Conservation (phyloP, 148 eudicot genomes). For the Polygonum aviculare region DNA sequence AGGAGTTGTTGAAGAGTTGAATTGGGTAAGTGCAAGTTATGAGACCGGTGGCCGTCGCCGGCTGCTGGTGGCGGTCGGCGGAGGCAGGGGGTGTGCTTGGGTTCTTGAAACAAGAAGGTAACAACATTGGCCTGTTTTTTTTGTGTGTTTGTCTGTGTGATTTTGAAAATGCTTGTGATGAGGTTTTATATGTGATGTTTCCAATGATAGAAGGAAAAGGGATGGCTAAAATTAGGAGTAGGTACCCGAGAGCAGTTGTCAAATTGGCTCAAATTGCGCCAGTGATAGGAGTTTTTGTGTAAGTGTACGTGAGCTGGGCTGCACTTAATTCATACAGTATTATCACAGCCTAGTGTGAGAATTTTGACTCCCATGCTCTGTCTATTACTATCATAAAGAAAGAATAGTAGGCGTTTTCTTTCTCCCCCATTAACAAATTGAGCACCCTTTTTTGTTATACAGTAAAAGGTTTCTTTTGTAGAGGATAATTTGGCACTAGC, state of each 20-base stretch:
- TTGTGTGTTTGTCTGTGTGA: too few relatives aligned
- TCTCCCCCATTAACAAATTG: too few relatives aligned
- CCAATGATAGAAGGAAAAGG: neutral
- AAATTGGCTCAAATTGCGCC: slow-evolving; percentile 8
- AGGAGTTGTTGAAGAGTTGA: slow-evolving; percentile 25
- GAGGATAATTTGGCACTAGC: too few relatives aligned
- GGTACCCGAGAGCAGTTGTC: neutral
- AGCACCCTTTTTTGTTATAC: too few relatives aligned
- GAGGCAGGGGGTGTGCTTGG: slow-evolving; percentile 15
- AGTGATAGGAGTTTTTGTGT: neutral
- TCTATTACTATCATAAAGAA: too few relatives aligned
- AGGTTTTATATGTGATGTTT: too few relatives aligned
- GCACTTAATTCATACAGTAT: neutral
- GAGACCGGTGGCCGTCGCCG: slow-evolving; percentile 20
- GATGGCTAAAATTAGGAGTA: neutral
- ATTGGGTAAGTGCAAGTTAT: slow-evolving; percentile 47
- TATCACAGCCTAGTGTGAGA: neutral
- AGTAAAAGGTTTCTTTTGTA: too few relatives aligned
- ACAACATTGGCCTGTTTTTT: slow-evolving; percentile 15
- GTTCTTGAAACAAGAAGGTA: slow-evolving; percentile 47
- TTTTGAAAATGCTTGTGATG: too few relatives aligned
- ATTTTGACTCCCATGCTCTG: neutral
- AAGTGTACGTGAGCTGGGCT: slow-evolving; percentile 1
- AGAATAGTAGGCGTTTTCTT: too few relatives aligned
- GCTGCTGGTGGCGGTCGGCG: neutral